phyloP scores from a whole-genome alignment of 1,284 basidiomycete species.

The Coniophora puteana region DNA sequence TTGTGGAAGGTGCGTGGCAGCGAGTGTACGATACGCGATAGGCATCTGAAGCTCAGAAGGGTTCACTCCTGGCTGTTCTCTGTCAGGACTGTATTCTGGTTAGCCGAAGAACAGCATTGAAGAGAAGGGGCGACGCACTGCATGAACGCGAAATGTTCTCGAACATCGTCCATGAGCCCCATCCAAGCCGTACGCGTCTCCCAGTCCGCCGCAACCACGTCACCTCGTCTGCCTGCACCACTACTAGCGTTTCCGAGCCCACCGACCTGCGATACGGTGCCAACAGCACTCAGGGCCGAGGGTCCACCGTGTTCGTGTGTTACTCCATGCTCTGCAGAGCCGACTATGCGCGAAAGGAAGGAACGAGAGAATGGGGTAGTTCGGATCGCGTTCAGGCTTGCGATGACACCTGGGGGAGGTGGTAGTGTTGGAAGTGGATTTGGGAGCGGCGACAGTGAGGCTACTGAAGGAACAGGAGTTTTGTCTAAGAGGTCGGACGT shows the following conservation, averaged over 20 bases:
- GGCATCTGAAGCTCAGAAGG: constrained; percentile 43
- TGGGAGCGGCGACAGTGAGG: neutral
- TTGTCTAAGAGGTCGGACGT: too few relatives aligned
- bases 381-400: constrained; percentile 49
- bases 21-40: constrained; percentile 61
- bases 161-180: constrained; percentile 65
- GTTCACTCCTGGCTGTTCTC: constrained; percentile 39
- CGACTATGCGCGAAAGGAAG: constrained; percentile 58
- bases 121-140: constrained; percentile 42
- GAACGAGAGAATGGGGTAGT: constrained; percentile 62
- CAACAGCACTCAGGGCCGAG: too few relatives aligned
- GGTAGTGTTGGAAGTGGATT: constrained; percentile 13
- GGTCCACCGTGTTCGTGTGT: too few relatives aligned
- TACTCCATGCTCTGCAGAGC: too few relatives aligned
- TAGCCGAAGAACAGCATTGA: constrained; percentile 5
- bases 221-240: too few relatives aligned
- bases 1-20: constrained; percentile 56
- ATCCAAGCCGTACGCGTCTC: constrained; percentile 68
- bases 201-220: constrained; percentile 73
- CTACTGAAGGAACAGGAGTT: too few relatives aligned
- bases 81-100: constrained; percentile 43
- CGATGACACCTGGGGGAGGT: constrained; percentile 31
- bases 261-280: too few relatives aligned
- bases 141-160: constrained; percentile 53
- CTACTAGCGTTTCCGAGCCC: too few relatives aligned